Evolutionary conservation across 78 protist species (phyloP), one percentile per base, ranked within the genome.

Genomic region (Dictyostelium brefeldianum): DNA sequence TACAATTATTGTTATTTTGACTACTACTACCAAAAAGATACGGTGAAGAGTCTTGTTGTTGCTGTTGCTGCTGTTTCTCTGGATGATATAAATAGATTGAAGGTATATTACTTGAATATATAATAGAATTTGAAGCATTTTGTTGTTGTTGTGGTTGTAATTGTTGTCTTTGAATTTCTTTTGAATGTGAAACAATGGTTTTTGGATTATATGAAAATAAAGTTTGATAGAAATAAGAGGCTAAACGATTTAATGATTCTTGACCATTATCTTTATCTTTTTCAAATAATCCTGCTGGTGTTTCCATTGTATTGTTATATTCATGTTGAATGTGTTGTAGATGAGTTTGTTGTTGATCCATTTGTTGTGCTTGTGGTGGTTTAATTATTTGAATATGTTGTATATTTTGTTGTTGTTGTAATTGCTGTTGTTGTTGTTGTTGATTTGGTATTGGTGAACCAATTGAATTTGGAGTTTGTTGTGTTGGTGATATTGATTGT

Each of bases 191-290:
- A 31, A 69, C 22, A 5, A 54, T 36, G 11, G 80, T 73, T 43
- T 73, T 73, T 20, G 80, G 80, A n/a, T 73, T 73, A n/a, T 41
- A 22, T n/a, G 80, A 29, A 73, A 73, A 73, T 29, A 46, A 43
- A n/a, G 80, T 43, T 36, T 36, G 54, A 73, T 73, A 73, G 22
- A 73, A 73, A 73, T 73, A 73, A 43, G 80, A 73, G 14, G 80
- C 80, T 9, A 73, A 9, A n/a, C 46, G 41, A 43, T 46, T 73
- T 18, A 73, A 36, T 17, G 80, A 73, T 20, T 73, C 80, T 43
- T 31, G 47, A 15, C 75, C 75, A 67, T 22, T 31, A 31, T 3
- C 17, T 27, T 22, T 31, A 31, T 3, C 17, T 11, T 67, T 31
- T 31, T 67, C 48, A 31, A 67, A 25, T n/a, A 31, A 25, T 54